Base-by-base conservation (phyloP, 352 stramenopile species). In the Plasmopara muralis region DNA sequence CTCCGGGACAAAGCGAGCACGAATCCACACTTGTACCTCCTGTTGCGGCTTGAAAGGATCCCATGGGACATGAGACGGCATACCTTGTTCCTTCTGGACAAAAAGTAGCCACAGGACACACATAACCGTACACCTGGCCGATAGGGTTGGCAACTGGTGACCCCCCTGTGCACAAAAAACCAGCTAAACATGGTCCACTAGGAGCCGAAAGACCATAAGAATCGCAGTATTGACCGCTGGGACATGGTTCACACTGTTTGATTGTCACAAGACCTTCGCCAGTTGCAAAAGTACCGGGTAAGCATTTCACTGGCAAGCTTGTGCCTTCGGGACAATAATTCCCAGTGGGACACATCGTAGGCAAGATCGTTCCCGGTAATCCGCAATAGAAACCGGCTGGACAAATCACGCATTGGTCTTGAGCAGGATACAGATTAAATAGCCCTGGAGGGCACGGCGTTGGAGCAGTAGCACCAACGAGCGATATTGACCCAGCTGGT, bases 221-320 rank as follows among this genome's bases (percentile, higher is more conserved):
- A 44, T 97, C 89, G 57, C 92, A 98, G 42, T 89, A 98, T 20
- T 66, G 77, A 0, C 91, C 91, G 8, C 74, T 62, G 9, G 82
- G 68, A 63, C 92, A 98, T 15, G 64, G 33, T 18, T 77, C 70
- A 45, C 92, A 98, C 52, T 95, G 80, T 0, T 71, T 57, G 16
- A 78, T 62, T 16, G 72, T 69, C 7, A 83, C 61, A 0, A 97
- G 66, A n/a, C 81, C 77, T 18, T 82, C 63, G 0, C 70, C 47
- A 9, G 76, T 71, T 8, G 72, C 69, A 53, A 80, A 83, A 8
- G 65, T 84, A 2, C 85, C 84, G 7, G 72, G 68, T 2, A 66
- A 55, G 50, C 87, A 96, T 51, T 82, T 81, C 0, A 87, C 54
- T 8, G 82, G 60, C 1, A 85, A 48, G 5, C 57, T 64, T 0